These are phyloP conservation scores for Pestalotiopsis sp. DNA, from an alignment of 2,329 filamentous ascomycete species.

Conservation along the genomic window DNA sequence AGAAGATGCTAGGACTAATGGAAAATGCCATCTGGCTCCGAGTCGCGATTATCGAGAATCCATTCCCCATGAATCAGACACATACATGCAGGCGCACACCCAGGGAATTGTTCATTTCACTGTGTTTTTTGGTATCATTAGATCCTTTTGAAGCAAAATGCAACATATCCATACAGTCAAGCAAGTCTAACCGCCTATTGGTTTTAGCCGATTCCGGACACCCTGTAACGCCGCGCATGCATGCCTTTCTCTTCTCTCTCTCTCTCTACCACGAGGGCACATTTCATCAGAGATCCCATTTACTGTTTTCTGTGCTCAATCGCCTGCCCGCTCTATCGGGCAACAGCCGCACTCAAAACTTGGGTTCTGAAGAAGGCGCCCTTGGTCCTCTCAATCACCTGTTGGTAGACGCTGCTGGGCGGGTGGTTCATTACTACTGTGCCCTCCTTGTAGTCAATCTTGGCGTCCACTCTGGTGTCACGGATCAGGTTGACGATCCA, in stretches of 20 bases:
- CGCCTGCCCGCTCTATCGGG: conserved; percentile 40
- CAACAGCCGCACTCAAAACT: conserved; percentile 73
- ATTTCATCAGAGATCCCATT: not conserved
- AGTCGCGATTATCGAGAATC: not conserved
- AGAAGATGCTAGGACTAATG: no score
- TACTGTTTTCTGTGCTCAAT: not conserved
- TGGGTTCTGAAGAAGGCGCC: conserved; percentile 98
- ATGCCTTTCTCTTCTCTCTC: not conserved
- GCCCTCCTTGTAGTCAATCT: conserved; percentile 99
- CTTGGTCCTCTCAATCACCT: conserved; percentile 99
- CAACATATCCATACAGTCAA: conserved; percentile 11
- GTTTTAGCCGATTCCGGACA: conserved; percentile 11
- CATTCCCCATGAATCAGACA: not conserved
- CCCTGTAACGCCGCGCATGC: conserved; percentile 13
- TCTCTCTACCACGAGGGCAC: not conserved
- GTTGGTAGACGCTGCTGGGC: conserved; percentile 96
- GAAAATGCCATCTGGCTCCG: no score
- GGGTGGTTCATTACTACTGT: conserved; percentile 99
- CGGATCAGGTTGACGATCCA: conserved; percentile 99
- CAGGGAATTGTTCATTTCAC: not conserved
- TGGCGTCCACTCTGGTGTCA: conserved; percentile 94
- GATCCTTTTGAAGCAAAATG: conserved; percentile 2
- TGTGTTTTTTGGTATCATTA: not conserved
- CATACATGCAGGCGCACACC: not conserved
- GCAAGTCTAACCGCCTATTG: conserved; percentile 12